Evolutionary conservation across 2,329 filamentous ascomycete species (phyloP).

Genomic region (Botrytis sinoallii): DNA sequence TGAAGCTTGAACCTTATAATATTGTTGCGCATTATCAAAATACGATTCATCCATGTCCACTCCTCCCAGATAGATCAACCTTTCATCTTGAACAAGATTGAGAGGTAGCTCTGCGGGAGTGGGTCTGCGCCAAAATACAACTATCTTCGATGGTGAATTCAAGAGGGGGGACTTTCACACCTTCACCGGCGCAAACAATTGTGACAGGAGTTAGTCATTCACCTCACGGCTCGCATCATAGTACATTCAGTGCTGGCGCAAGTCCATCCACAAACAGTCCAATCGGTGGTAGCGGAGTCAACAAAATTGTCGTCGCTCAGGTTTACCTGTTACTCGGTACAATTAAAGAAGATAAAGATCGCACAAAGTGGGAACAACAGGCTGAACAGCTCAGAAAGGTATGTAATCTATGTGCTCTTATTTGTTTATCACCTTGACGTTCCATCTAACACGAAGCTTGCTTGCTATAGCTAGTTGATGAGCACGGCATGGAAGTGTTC

Average conservation of each 20-base stretch:
- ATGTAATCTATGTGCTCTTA: slow-evolving; percentile 36
- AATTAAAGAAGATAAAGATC: slow-evolving; percentile 90
- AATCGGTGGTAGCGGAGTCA: slow-evolving; percentile 61
- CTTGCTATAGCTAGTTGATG: slow-evolving; percentile 74
- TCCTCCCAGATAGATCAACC: slow-evolving; percentile 36
- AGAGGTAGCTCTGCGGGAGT: slow-evolving; percentile 39
- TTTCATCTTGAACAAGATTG: slow-evolving; percentile 36
- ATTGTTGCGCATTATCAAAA: slow-evolving; percentile 8
- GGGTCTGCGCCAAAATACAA: slow-evolving; percentile 37
- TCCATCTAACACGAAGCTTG: slow-evolving; percentile 8
- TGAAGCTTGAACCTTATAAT: background rate
- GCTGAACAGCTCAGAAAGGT: slow-evolving; percentile 91
- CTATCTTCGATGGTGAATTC: slow-evolving; percentile 40
- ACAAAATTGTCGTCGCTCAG: slow-evolving; percentile 93
- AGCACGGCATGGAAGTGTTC: slow-evolving; percentile 99
- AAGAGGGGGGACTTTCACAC: slow-evolving; percentile 40
- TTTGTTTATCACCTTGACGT: slow-evolving; percentile 12
- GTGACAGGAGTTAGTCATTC: slow-evolving; percentile 39
- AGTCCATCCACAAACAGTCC: slow-evolving; percentile 40
- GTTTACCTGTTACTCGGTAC: slow-evolving; percentile 91
- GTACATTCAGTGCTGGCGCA: slow-evolving; percentile 40
- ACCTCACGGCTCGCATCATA: slow-evolving; percentile 46
- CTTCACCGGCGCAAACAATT: slow-evolving; percentile 39
- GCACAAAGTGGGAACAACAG: slow-evolving; percentile 88
- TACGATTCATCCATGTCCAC: slow-evolving; percentile 31